Percentiles rank a stretch among this genome's conserved stretches.
Evolutionary conservation across 2,329 filamentous ascomycete genomes (phyloP).

Genomic region (Dothidotthia symphoricarpi): DNA sequence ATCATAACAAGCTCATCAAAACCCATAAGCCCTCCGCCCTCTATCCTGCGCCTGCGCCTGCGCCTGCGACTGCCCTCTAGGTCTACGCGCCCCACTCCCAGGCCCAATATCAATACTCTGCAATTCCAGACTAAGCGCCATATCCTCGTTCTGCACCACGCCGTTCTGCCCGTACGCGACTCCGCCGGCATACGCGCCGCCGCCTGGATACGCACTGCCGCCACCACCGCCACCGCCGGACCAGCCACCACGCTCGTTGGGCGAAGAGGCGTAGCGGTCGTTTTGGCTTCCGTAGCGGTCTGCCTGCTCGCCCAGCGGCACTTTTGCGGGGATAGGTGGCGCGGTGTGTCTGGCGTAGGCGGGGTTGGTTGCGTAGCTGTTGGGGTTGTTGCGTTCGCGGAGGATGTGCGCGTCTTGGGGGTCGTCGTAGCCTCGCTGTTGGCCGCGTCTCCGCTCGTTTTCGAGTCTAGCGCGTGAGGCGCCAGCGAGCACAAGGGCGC

Average conservation of each 20-base stretch:
- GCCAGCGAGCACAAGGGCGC: slow-evolving; percentile 3
- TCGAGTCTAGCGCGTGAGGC: too few relatives aligned
- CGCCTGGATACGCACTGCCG: background rate
- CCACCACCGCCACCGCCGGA: too few relatives aligned
- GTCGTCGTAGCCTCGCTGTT: too few relatives aligned
- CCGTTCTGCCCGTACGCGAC: slow-evolving; percentile 1
- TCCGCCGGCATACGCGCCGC: too few relatives aligned
- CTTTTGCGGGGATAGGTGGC: slow-evolving; percentile 69
- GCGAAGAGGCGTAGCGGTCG: slow-evolving; percentile 40
- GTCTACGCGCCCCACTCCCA: slow-evolving; percentile 21
- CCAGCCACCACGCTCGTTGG: too few relatives aligned
- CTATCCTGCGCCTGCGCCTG: slow-evolving; percentile 8
- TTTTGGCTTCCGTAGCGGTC: too few relatives aligned
- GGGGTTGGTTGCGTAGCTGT: slow-evolving; percentile 33
- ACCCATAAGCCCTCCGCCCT: slow-evolving; percentile 12
- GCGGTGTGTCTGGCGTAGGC: slow-evolving; percentile 31
- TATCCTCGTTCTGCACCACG: slow-evolving; percentile 41
- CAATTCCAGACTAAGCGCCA: slow-evolving; percentile 69
- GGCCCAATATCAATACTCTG: slow-evolving; percentile 50
- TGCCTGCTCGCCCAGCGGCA: slow-evolving; percentile 50
- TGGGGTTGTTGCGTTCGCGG: slow-evolving; percentile 38
- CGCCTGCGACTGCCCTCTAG: slow-evolving; percentile 10
- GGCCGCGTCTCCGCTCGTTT: background rate
- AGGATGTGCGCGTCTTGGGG: slow-evolving; percentile 21
- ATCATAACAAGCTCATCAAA: too few relatives aligned